A percentile compares a stretch with the other conserved stretches of the same genome.
phyloP scores from a whole-genome alignment of 176 grass and related monocot species.

The Elymus sibiricus region DNA sequence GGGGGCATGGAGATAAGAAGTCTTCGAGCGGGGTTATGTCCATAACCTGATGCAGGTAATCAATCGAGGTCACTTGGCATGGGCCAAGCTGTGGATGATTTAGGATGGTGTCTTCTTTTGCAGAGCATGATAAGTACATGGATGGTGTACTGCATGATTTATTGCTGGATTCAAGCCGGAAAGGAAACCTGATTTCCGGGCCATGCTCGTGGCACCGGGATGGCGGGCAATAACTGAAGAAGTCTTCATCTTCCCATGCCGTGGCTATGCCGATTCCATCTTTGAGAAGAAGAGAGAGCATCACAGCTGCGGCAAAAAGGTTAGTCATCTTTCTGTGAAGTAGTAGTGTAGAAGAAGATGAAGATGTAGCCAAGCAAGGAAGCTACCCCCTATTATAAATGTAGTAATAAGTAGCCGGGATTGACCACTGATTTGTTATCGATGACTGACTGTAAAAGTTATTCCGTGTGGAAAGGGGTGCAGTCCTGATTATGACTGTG shows the following conservation, averaged over 20 bases:
- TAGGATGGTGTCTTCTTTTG: constrained; percentile 29
- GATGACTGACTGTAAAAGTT: too few species aligned
- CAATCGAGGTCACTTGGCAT: constrained; percentile 11
- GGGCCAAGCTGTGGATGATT: not conserved
- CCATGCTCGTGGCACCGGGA: not conserved
- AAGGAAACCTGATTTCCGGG: not conserved
- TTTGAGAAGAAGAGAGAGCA: constrained; percentile 21
- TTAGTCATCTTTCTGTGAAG: not conserved
- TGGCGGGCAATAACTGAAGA: not conserved
- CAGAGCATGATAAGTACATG: constrained; percentile 36
- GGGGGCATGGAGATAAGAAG: not conserved
- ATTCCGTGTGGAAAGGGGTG: too few species aligned
- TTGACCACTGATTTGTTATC: too few species aligned
- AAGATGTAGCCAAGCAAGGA: not conserved
- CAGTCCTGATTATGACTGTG: too few species aligned
- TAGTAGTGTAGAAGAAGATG: not conserved
- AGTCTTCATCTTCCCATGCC: constrained; percentile 14
- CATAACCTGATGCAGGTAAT: not conserved
- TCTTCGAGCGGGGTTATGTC: not conserved
- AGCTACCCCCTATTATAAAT: not conserved
- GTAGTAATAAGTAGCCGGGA: too few species aligned
- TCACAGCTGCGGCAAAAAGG: not conserved
- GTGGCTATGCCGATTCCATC: not conserved
- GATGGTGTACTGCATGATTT: not conserved
- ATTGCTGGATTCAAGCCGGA: constrained; percentile 20